Percentiles rank a stretch among this genome's conserved stretches.
Evolutionary conservation across 139 green algal species (phyloP).

Genomic region (Chlorella ohadii): DNA sequence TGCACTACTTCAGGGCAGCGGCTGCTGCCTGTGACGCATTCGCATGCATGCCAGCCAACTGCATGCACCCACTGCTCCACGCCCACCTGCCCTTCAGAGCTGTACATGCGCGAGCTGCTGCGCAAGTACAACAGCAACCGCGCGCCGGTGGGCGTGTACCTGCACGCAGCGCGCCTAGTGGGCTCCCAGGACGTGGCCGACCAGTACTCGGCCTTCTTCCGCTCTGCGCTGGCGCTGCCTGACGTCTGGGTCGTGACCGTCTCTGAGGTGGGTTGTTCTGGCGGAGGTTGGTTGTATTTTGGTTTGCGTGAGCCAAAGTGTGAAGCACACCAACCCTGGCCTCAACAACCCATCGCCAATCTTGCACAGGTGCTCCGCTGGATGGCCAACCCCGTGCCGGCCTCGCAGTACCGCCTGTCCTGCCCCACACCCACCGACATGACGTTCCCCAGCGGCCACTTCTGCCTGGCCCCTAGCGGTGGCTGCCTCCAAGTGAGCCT

Average conservation of each 20-base stretch:
- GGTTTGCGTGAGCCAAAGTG: neutral
- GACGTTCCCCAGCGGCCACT: neutral
- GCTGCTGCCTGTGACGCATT: no score
- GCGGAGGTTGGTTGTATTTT: neutral
- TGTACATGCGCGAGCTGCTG: conserved; percentile 10
- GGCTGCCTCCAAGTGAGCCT: conserved; percentile 13
- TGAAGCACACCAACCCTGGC: neutral
- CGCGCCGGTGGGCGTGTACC: conserved; percentile 13
- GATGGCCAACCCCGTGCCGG: conserved; percentile 22
- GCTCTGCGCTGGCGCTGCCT: neutral
- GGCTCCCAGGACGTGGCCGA: neutral
- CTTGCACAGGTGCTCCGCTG: conserved; percentile 20
- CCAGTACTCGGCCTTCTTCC: conserved; percentile 3
- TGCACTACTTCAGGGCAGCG: no score
- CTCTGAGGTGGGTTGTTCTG: neutral
- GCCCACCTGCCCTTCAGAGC: neutral
- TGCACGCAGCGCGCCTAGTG: conserved; percentile 8
- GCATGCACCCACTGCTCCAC: no score
- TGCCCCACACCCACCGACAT: conserved; percentile 25
- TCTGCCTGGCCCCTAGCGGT: neutral
- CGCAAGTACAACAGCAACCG: conserved; percentile 14
- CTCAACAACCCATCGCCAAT: neutral
- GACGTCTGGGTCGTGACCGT: conserved; percentile 27
- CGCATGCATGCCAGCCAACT: no score
- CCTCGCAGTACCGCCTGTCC: neutral